Conservation (phyloP, 2,329 filamentous ascomycete genomes). For the Cladosporium cucumerinum region DNA sequence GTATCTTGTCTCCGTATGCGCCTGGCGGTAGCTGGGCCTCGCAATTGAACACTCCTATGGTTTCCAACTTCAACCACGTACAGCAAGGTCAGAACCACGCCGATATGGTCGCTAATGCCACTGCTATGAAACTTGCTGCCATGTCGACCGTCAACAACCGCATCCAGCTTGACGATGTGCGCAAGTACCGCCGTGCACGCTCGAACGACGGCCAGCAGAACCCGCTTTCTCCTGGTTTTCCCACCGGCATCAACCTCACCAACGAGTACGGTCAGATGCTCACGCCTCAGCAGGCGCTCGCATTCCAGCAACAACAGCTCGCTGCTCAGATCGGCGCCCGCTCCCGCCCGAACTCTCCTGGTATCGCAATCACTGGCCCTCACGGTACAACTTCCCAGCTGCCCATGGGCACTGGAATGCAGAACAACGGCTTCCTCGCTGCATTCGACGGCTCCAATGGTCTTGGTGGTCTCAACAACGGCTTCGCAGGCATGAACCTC, state of each 20-base stretch:
- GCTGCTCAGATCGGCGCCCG: slow-evolving; percentile 74
- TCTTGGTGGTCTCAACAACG: slow-evolving; percentile 56
- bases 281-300: slow-evolving; percentile 54
- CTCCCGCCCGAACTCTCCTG: slow-evolving; percentile 86
- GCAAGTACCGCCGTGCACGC: slow-evolving; percentile 87
- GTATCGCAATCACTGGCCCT: slow-evolving; percentile 70
- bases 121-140: slow-evolving; percentile 96
- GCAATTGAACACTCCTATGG: slow-evolving; percentile 97
- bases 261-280: slow-evolving; percentile 89
- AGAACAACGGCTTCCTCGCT: slow-evolving; percentile 90
- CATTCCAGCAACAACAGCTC: slow-evolving; percentile 70
- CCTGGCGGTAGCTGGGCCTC: slow-evolving; percentile 95
- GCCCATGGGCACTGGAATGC: slow-evolving; percentile 71
- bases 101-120: slow-evolving; percentile 98
- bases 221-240: slow-evolving; percentile 64
- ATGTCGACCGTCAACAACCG: slow-evolving; percentile 97
- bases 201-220: slow-evolving; percentile 71
- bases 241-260: slow-evolving; percentile 76
- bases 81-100: slow-evolving; percentile 65
- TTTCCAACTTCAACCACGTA: slow-evolving; percentile 68
- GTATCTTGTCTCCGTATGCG: slow-evolving; percentile 70
- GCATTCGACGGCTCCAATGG: slow-evolving; percentile 70
- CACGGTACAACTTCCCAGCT: slow-evolving; percentile 46
- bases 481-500: slow-evolving; percentile 68
- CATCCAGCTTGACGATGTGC: slow-evolving; percentile 92